Evolutionary conservation across 495 filamentous ascomycete genomes (phyloP), one percentile per base, ranked within the genome.

Genomic region (Podospora conica): DNA sequence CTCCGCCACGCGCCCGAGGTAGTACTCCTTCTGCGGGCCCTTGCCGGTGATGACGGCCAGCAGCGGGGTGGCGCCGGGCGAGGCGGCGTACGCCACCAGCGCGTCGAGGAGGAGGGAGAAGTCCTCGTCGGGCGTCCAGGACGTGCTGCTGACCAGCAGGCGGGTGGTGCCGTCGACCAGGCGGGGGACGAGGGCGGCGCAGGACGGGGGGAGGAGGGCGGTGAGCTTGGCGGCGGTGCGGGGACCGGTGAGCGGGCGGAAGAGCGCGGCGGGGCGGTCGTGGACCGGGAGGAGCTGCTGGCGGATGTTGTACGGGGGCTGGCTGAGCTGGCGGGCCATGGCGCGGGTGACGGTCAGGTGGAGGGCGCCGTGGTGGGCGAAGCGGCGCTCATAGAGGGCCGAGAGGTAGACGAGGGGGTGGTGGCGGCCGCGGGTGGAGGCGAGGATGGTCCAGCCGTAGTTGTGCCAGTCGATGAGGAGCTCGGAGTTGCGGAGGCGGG

Each of bases 381-480:
- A 86, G 18, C 79, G 70, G 48, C 77, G 82, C 72, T 98, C 95
- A 74, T 96, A 97, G 71, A 85, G 81, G 58, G 85, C 86, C 3
- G 92, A 89, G 21, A 94, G 70, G 62, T 69, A 79, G 18, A 97
- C 93, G 9, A 98, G 82, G 0, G 90, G 91, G 74, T 97, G 94
- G 64, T 55, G 83, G 76, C 53, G 87, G 72, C 79, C 91, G 85
- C 73, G 91, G 70, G 69, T 82, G 53, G 77, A 75, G 23, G 90
- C 87, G 5, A 99, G 87, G 65, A 98, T 94, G n/a, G 90, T 93
- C 82, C 91, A 97, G 67, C 95, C 94, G 76, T 97, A 97, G 76
- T 99, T 99, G 80, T 99, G 95, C 95, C 95, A 99, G 78, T 99
- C 95, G 64, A 98, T 92, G 40, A 97, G 82, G 3, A 97, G 85